These are phyloP conservation scores for Amanita rubescens DNA, from an alignment of 768 basidiomycete genomes.

Conservation along the genomic window DNA sequence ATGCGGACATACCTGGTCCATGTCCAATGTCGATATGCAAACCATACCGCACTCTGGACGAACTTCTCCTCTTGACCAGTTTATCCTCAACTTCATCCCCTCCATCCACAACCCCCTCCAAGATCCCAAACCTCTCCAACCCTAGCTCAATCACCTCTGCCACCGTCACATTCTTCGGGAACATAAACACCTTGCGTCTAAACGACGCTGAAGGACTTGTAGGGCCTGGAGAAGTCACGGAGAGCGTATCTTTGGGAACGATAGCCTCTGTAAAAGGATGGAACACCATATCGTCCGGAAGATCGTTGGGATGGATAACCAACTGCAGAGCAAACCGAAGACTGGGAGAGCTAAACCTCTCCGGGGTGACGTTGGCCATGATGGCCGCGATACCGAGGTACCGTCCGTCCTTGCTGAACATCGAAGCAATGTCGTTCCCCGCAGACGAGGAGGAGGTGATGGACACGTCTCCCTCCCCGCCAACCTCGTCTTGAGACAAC, in stretches of 20 bases:
- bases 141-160: slow-evolving; percentile 93
- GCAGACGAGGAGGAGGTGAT: slow-evolving; percentile 1
- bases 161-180: slow-evolving; percentile 93
- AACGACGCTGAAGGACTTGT: slow-evolving; percentile 37
- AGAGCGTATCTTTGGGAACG: slow-evolving; percentile 73
- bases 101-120: slow-evolving; percentile 96
- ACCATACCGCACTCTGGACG: slow-evolving; percentile 75
- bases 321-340: slow-evolving; percentile 82
- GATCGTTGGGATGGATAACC: slow-evolving; percentile 80
- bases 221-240: slow-evolving; percentile 36
- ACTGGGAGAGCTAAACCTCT: slow-evolving; percentile 78
- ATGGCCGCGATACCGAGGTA: neutral
- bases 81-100: slow-evolving; percentile 98
- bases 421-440: neutral
- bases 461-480: slow-evolving; percentile 16
- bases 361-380: slow-evolving; percentile 44
- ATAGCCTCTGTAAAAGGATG: slow-evolving; percentile 91
- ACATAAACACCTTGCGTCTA: slow-evolving; percentile 78
- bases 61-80: slow-evolving; percentile 70
- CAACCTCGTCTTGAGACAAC: slow-evolving; percentile 22
- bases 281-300: slow-evolving; percentile 93
- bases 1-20: slow-evolving; percentile 44
- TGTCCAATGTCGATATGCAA: slow-evolving; percentile 51
- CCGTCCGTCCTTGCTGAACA: neutral
- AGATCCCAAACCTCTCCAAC: slow-evolving; percentile 89